phyloP scores from a whole-genome alignment of 495 filamentous ascomycete genomes.

The Margaritispora aquatica region DNA sequence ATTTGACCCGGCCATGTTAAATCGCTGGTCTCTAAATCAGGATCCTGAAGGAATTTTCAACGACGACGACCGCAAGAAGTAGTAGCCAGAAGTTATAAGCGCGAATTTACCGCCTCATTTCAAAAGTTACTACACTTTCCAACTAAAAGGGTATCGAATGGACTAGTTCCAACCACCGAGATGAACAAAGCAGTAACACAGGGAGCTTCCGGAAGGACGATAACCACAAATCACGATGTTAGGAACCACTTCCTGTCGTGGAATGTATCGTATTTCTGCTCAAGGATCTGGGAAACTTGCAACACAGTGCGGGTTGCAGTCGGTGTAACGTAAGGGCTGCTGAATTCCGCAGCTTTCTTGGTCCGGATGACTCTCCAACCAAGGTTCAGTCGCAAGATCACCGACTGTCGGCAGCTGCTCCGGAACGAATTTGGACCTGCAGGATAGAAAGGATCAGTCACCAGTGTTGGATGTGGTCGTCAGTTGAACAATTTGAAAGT shows the following conservation, averaged over 20 bases:
- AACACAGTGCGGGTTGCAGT: conserved; percentile 17
- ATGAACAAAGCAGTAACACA: neutral
- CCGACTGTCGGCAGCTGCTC: conserved; percentile 24
- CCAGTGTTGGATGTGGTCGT: conserved; percentile 14
- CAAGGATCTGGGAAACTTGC: conserved; percentile 14
- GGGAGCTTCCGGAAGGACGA: neutral
- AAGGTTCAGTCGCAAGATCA: conserved; percentile 7
- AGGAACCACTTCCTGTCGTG: neutral
- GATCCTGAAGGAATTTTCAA: neutral
- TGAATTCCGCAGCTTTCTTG: conserved; percentile 19
- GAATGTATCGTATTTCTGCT: conserved; percentile 6
- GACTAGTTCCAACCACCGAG: neutral
- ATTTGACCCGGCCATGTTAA: conserved; percentile 47
- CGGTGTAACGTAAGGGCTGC: conserved; percentile 24
- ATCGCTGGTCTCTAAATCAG: neutral
- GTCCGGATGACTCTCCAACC: neutral
- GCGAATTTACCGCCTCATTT: conserved; percentile 16
- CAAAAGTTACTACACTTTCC: neutral
- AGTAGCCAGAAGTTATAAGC: neutral
- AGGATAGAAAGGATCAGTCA: conserved; percentile 22
- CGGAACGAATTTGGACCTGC: conserved; percentile 19
- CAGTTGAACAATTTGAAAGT: conserved; percentile 10
- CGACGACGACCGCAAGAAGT: neutral
- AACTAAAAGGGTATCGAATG: neutral
- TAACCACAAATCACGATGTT: neutral